phyloP scores from a whole-genome alignment of 768 basidiomycete species.

The Boletus tylopilopsis region DNA sequence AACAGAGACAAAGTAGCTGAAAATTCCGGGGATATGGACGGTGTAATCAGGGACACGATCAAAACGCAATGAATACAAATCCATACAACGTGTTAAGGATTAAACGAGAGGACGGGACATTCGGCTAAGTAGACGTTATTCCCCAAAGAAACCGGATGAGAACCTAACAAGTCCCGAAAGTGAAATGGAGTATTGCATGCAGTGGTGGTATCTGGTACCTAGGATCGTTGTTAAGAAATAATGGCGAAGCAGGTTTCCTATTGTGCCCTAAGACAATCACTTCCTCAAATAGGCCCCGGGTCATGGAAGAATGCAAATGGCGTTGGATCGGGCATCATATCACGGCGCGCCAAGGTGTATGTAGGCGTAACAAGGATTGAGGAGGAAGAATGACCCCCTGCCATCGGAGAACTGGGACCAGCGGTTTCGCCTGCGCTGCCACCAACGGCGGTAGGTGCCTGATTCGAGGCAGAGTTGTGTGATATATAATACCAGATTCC shows the following conservation, averaged over 20 bases:
- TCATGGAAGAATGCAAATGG: conserved; percentile 11
- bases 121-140: conserved; percentile 22
- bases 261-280: conserved; percentile 2
- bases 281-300: conserved; percentile 6
- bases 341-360: conserved; percentile 48
- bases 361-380: conserved; percentile 56
- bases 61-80: conserved; percentile 27
- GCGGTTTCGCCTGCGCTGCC: conserved; percentile 51
- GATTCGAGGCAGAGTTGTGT: conserved; percentile 46
- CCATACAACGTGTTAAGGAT: conserved; percentile 18
- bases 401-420: conserved; percentile 14
- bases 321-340: conserved; percentile 17
- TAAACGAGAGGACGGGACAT: conserved; percentile 31
- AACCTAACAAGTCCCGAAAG: conserved; percentile 1
- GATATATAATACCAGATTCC: conserved; percentile 59
- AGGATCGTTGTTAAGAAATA: not conserved
- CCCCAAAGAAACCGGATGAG: conserved; percentile 10
- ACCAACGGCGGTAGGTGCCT: conserved; percentile 59
- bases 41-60: conserved; percentile 10
- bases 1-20: conserved; percentile 1
- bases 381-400: conserved; percentile 18
- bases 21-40: conserved; percentile 12
- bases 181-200: conserved; percentile 5
- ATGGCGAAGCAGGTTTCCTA: conserved; percentile 8
- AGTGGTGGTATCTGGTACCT: not conserved